Conservation (phyloP, 768 basidiomycete species). For the Tulasnella sp. region DNA sequence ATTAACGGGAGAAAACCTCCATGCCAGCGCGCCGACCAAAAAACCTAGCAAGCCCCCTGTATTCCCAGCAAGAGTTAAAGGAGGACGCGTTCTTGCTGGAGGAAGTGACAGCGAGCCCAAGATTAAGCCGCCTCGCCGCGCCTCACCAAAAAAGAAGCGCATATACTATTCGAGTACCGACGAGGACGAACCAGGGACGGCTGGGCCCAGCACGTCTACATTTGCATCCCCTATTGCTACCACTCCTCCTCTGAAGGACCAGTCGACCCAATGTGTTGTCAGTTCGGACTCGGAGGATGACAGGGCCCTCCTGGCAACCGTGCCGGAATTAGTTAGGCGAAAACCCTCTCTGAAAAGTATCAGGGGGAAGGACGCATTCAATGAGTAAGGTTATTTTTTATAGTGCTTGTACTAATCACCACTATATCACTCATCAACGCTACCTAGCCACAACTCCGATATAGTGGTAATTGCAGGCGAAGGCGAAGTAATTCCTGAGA, state of each 20-base stretch:
- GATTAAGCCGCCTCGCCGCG: not conserved
- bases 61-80: not conserved
- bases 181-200: not conserved
- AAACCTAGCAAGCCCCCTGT: not conserved
- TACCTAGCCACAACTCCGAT: not conserved
- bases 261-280: not conserved
- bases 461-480: not conserved
- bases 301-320: not conserved
- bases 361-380: not conserved
- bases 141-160: constrained; percentile 4
- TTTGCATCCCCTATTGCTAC: not conserved
- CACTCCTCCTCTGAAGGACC: not conserved
- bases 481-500: constrained; percentile 9
- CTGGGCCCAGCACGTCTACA: not conserved
- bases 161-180: not conserved
- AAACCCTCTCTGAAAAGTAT: constrained; percentile 6
- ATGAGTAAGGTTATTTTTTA: not conserved
- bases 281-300: not conserved
- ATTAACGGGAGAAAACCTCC: not conserved
- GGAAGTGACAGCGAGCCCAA: not conserved
- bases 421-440: not conserved
- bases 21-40: not conserved
- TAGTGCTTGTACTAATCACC: not conserved
- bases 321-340: not conserved
- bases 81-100: not conserved